Evolutionary conservation across 306 rosid genomes (phyloP).

Genomic region (Cucurbita pepo): DNA sequence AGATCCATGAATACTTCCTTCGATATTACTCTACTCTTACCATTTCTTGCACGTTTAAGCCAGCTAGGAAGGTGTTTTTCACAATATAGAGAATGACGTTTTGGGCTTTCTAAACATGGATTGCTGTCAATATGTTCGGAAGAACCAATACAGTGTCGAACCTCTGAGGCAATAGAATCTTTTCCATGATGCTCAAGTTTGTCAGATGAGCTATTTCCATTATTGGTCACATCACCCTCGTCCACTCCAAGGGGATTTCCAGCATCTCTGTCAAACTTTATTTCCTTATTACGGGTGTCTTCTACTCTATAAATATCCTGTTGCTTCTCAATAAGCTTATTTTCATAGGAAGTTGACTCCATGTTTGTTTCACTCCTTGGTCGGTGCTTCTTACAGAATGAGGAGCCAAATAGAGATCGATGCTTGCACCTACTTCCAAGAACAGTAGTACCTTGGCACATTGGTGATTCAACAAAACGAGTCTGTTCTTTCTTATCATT

Average conservation of each 20-base stretch:
- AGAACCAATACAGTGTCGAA: slow-evolving; percentile 54
- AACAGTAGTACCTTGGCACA: slow-evolving; percentile 98
- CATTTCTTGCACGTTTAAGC: slow-evolving; percentile 98
- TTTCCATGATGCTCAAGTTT: slow-evolving; percentile 26
- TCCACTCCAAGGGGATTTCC: slow-evolving; percentile 47
- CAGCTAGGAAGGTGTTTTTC: slow-evolving; percentile 92
- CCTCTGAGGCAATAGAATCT: slow-evolving; percentile 24
- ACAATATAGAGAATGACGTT: slow-evolving; percentile 67
- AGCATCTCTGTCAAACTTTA: slow-evolving; percentile 31
- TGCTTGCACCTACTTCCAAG: slow-evolving; percentile 93
- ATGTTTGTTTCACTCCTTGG: slow-evolving; percentile 39
- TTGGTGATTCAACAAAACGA: slow-evolving; percentile 47
- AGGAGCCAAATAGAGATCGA: slow-evolving; percentile 56
- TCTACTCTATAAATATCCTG: slow-evolving; percentile 38
- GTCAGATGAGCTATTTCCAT: slow-evolving; percentile 19
- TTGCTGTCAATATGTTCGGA: slow-evolving; percentile 37
- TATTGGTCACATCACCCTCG: slow-evolving; percentile 2
- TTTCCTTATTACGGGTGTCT: slow-evolving; percentile 31
- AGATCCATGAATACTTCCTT: slow-evolving; percentile 88
- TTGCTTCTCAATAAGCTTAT: slow-evolving; percentile 44
- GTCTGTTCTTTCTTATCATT: slow-evolving; percentile 40
- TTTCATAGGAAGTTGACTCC: slow-evolving; percentile 23
- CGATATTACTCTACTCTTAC: slow-evolving; percentile 86
- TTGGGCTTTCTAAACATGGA: slow-evolving; percentile 69
- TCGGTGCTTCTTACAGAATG: slow-evolving; percentile 86